A percentile compares a stretch with the other conserved stretches of the same genome.
These are phyloP conservation scores for Mycena sp. DNA, from an alignment of 1,284 basidiomycete species.

Conservation along the genomic window DNA sequence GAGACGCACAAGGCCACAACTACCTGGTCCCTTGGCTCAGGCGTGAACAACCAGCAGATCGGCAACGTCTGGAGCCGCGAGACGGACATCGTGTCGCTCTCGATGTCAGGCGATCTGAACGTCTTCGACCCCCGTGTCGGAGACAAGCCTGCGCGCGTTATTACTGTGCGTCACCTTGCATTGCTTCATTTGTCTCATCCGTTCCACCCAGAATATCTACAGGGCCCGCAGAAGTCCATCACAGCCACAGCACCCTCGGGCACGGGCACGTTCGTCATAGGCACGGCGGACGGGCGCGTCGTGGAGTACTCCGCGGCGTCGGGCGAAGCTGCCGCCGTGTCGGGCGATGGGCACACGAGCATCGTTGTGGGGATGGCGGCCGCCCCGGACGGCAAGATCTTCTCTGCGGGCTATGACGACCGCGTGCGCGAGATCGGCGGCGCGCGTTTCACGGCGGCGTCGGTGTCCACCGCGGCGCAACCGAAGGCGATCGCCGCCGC, in stretches of 20 bases:
- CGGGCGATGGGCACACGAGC: slow-evolving; percentile 77
- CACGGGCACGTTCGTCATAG: slow-evolving; percentile 77
- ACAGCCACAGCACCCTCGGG: slow-evolving; percentile 66
- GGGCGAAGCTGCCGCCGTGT: slow-evolving; percentile 57
- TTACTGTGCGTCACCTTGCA: slow-evolving; percentile 57
- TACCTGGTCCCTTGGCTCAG: slow-evolving; percentile 78
- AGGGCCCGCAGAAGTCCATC: slow-evolving; percentile 86
- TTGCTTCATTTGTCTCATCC: background rate
- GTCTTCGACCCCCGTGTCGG: slow-evolving; percentile 82
- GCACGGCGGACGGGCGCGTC: slow-evolving; percentile 86
- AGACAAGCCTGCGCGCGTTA: slow-evolving; percentile 65
- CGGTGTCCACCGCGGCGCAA: slow-evolving; percentile 65
- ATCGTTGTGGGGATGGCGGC: slow-evolving; percentile 75
- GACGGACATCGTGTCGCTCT: slow-evolving; percentile 84
- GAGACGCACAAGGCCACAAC: slow-evolving; percentile 72
- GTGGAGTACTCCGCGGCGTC: slow-evolving; percentile 66
- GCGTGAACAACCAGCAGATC: slow-evolving; percentile 84
- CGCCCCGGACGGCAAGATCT: slow-evolving; percentile 61
- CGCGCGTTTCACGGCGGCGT: slow-evolving; percentile 52
- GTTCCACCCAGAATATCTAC: slow-evolving; percentile 2
- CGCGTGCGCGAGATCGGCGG: slow-evolving; percentile 69
- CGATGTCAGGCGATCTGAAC: slow-evolving; percentile 86
- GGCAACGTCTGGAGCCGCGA: slow-evolving; percentile 87
- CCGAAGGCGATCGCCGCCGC: slow-evolving; percentile 76
- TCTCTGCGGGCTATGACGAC: slow-evolving; percentile 86